Percentiles rank a stretch among this genome's conserved stretches.
Evolutionary conservation across 148 eudicot species (phyloP).

Genomic region (Cornus suecica): DNA sequence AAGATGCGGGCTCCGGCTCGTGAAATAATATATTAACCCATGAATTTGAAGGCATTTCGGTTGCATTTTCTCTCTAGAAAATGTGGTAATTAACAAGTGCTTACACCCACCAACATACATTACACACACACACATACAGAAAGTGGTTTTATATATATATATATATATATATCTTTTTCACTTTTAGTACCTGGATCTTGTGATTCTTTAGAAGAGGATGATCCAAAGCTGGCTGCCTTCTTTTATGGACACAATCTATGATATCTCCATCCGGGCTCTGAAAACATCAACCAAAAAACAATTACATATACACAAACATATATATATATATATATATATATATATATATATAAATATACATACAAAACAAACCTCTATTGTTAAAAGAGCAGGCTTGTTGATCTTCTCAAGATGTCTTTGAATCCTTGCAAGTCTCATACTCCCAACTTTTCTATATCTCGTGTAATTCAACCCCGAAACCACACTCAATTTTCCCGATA

Average conservation of each 20-base stretch:
- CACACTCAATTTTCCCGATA: slow-evolving; percentile 21
- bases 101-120: too few relatives aligned
- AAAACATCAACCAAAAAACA: not conserved
- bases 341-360: not conserved
- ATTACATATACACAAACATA: not conserved
- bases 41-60: too few relatives aligned
- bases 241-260: slow-evolving; percentile 85
- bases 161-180: not conserved
- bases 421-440: slow-evolving; percentile 76
- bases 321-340: not conserved
- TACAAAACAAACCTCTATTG: slow-evolving; percentile 57
- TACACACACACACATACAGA: too few relatives aligned
- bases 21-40: too few relatives aligned
- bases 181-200: slow-evolving; percentile 85
- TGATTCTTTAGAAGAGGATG: slow-evolving; percentile 96
- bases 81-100: too few relatives aligned
- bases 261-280: slow-evolving; percentile 99
- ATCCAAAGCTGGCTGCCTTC: slow-evolving; percentile 90
- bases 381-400: slow-evolving; percentile 69
- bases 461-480: slow-evolving; percentile 58
- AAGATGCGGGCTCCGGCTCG: too few relatives aligned
- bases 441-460: slow-evolving; percentile 62
- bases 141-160: not conserved
- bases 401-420: slow-evolving; percentile 69
- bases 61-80: too few relatives aligned